Evolutionary conservation across 2,329 filamentous ascomycete species (phyloP).

Genomic region (Sphaerulina musiva): DNA sequence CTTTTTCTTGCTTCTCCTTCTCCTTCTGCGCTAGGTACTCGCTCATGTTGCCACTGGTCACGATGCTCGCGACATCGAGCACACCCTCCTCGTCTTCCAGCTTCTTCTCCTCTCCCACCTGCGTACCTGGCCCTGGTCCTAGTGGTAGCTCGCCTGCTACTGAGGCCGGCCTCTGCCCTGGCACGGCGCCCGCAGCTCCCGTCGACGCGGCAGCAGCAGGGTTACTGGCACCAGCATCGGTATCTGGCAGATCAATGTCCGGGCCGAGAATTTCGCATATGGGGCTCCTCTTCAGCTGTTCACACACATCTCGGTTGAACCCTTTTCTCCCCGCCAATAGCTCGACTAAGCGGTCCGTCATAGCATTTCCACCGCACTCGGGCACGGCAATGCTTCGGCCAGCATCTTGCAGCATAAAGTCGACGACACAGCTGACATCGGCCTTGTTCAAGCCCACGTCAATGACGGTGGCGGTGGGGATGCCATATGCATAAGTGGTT

Average conservation of each 20-base stretch:
- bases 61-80: slow-evolving; percentile 76
- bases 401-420: slow-evolving; percentile 68
- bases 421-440: slow-evolving; percentile 82
- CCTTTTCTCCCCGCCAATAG: slow-evolving; percentile 53
- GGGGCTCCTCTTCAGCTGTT: slow-evolving; percentile 57
- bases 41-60: slow-evolving; percentile 65
- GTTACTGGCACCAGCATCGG: slow-evolving; percentile 42
- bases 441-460: slow-evolving; percentile 91
- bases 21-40: slow-evolving; percentile 80
- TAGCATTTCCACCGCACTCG: slow-evolving; percentile 76
- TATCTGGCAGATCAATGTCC: slow-evolving; percentile 49
- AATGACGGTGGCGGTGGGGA: slow-evolving; percentile 74
- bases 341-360: slow-evolving; percentile 67
- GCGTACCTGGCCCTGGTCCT: slow-evolving; percentile 50
- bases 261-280: slow-evolving; percentile 57
- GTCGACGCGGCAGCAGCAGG: slow-evolving; percentile 53
- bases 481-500: slow-evolving; percentile 72
- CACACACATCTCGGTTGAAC: slow-evolving; percentile 57
- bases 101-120: slow-evolving; percentile 47
- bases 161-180: slow-evolving; percentile 37
- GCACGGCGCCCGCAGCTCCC: slow-evolving; percentile 44
- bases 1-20: slow-evolving; percentile 66
- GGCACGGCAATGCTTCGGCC: slow-evolving; percentile 55
- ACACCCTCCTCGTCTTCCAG: slow-evolving; percentile 63
- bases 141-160: slow-evolving; percentile 43